A percentile compares a stretch with the other conserved stretches of the same genome.
Evolutionary conservation across 1,139 yeast species (phyloP).

Genomic region (Debaryomyces coudertii): DNA sequence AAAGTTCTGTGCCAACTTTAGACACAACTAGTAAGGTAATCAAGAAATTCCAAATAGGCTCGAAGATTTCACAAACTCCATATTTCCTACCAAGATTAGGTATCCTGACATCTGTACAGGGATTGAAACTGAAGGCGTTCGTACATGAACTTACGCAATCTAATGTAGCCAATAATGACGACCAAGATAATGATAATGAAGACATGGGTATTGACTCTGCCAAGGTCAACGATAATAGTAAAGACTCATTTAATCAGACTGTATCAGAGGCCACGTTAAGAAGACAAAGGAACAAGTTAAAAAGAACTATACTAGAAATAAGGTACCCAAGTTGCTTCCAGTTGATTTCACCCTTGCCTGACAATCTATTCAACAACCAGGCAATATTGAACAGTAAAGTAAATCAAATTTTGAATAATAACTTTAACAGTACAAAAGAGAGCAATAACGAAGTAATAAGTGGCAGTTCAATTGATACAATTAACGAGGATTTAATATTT

Average conservation of each 20-base stretch:
- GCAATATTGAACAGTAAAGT: slow-evolving; percentile 37
- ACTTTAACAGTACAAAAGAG: slow-evolving; percentile 22
- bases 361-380: slow-evolving; percentile 40
- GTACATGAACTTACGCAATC: slow-evolving; percentile 14
- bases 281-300: slow-evolving; percentile 37
- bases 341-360: slow-evolving; percentile 40
- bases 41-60: slow-evolving; percentile 25
- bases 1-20: slow-evolving; percentile 20
- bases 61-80: slow-evolving; percentile 44
- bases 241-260: slow-evolving; percentile 11
- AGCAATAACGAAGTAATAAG: slow-evolving; percentile 27
- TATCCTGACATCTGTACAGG: slow-evolving; percentile 50
- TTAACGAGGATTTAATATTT: slow-evolving; percentile 45
- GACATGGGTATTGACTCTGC: slow-evolving; percentile 43
- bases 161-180: slow-evolving; percentile 27
- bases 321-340: slow-evolving; percentile 45
- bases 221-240: slow-evolving; percentile 16
- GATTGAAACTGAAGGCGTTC: slow-evolving; percentile 32
- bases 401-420: slow-evolving; percentile 25
- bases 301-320: slow-evolving; percentile 35
- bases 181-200: slow-evolving; percentile 45
- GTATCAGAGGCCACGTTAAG: slow-evolving; percentile 39
- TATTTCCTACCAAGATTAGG: slow-evolving; percentile 52
- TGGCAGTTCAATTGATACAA: slow-evolving; percentile 30
- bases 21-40: slow-evolving; percentile 14